Base-by-base conservation (phyloP, 768 basidiomycete genomes). In the Amanita muscaria region DNA sequence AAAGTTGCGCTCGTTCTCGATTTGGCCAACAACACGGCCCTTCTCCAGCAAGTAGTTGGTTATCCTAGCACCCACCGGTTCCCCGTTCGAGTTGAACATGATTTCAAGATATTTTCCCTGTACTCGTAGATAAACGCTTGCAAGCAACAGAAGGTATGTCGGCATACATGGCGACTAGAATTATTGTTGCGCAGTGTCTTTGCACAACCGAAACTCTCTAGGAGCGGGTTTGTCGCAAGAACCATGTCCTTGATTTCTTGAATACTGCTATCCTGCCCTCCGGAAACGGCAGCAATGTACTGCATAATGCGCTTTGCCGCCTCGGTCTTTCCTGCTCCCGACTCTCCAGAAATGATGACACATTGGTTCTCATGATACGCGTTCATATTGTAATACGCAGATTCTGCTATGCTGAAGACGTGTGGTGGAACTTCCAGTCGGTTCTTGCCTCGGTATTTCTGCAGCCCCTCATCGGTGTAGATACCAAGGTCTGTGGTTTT, bases 241-340 rank as follows among this genome's bases (percentile, higher is more conserved):
- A 99, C 96, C 96, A 99, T 99, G 60, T 98, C 93, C 69, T 98
- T 97, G 62, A 98, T 92, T 63, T 94, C 85, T 61, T 96, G 88
- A 48, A 98, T 98, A 53, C 88, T 90, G 56, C 76, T 84, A 56
- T 89, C 88, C 51, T 80, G 79, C 18, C 77, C 86, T 37, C 90
- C 88, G 12, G 90, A 91, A 0, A 98, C 96, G 8, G 89, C 96
- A 12, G 96, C 96, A 54, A 99, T 94, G 59, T 99, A 99, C 62
- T 97, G 93, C 96, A 99, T 99, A 64, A 99, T 98, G 39, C 92
- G 80, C 63, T 98, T 98, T 16, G 96, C 96, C 3, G 96, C 96
- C 64, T 98, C 96, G 3, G 96, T 99, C 73, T 99, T 99, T 40
- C 96, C 96, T 3, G 96, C 96, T 40, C 96, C 96, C 12, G 93